Percentiles rank a stretch among this genome's conserved stretches.
phyloP scores from a whole-genome alignment of 1,284 basidiomycete genomes.

The Ustilago esculenta region DNA sequence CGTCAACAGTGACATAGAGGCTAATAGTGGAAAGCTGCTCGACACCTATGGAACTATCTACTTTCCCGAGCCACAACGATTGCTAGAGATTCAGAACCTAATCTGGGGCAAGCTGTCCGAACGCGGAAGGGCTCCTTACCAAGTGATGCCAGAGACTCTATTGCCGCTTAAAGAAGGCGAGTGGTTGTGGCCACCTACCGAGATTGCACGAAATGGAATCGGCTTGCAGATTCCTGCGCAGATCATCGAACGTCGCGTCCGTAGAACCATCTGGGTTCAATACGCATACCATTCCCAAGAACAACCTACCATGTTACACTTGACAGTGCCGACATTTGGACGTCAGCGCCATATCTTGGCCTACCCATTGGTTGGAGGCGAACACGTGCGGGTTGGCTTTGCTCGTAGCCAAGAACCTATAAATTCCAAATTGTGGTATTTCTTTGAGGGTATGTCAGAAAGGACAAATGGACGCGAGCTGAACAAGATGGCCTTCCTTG shows the following conservation, averaged over 20 bases:
- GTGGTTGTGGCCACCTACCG: slow-evolving; percentile 14
- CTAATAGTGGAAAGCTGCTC: background rate
- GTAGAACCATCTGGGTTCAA: too few relatives aligned
- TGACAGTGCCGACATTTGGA: too few relatives aligned
- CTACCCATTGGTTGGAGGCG: too few relatives aligned
- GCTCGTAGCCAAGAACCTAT: too few relatives aligned
- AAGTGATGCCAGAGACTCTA: background rate
- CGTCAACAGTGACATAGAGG: background rate
- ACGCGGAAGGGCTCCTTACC: too few relatives aligned
- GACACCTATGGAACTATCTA: background rate
- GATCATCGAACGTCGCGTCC: background rate
- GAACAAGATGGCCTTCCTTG: slow-evolving; percentile 1
- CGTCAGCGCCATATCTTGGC: too few relatives aligned
- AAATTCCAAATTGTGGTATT: too few relatives aligned
- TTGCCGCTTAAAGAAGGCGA: slow-evolving; percentile 2
- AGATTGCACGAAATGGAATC: background rate
- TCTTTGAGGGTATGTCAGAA: too few relatives aligned
- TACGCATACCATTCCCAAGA: too few relatives aligned
- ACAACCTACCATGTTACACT: too few relatives aligned
- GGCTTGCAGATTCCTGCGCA: background rate
- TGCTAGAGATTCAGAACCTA: background rate
- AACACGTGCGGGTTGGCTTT: too few relatives aligned
- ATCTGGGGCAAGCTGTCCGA: background rate
- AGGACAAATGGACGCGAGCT: too few relatives aligned
- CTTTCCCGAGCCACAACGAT: background rate